These are phyloP conservation scores for Aspergillus fijiensis DNA, from an alignment of 2,329 filamentous ascomycete genomes.

Conservation along the genomic window DNA sequence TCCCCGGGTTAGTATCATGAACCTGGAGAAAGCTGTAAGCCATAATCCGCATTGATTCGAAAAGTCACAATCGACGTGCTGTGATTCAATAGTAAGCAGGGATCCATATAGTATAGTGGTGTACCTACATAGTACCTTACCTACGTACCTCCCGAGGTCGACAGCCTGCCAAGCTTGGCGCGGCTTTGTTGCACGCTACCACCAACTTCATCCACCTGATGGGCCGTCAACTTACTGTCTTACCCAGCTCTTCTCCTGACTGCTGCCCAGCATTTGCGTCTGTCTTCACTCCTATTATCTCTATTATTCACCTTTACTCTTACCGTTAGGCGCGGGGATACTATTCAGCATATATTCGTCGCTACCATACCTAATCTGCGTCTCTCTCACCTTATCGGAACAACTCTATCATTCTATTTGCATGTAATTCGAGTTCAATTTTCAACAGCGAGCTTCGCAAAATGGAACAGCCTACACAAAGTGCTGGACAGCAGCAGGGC, in stretches of 20 bases:
- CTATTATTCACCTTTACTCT: neutral
- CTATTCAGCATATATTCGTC: neutral
- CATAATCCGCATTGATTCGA: too few species aligned
- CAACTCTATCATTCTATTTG: neutral
- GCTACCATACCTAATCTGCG: neutral
- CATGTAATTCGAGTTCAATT: neutral
- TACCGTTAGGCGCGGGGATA: neutral
- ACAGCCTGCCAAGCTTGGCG: neutral
- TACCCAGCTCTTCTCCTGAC: neutral
- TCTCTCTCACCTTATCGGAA: neutral
- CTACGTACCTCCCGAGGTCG: too few species aligned
- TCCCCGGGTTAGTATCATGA: too few species aligned
- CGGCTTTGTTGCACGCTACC: neutral
- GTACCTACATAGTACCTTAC: too few species aligned
- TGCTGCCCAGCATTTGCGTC: neutral
- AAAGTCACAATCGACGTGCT: too few species aligned
- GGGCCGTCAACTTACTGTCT: neutral
- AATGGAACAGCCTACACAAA: slow-evolving; percentile 59
- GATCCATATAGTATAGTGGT: too few species aligned
- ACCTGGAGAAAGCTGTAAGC: too few species aligned
- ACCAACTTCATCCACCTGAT: neutral
- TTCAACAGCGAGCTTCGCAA: neutral
- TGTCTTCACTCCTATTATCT: neutral
- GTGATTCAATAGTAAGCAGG: too few species aligned
- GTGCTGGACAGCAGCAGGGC: slow-evolving; percentile 58